Evolutionary conservation across 257 asterid species (phyloP), one percentile per base, ranked within the genome.

Genomic region (Perilla frutescens): DNA sequence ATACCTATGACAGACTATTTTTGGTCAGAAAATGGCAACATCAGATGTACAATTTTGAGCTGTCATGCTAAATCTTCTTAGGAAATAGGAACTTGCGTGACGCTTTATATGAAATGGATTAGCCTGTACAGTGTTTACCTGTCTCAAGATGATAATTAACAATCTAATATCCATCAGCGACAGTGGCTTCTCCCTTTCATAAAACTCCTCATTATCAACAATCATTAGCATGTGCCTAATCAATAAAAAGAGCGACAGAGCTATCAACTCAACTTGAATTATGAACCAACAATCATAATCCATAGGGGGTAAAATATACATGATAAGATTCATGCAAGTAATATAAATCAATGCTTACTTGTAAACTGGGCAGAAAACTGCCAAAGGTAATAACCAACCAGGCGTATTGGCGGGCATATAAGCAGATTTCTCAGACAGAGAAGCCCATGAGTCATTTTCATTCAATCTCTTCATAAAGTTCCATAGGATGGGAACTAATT

Each of bases 181-280:
- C 56, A 95, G 82, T 72, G 98, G 99, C 85, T 89, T 92, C 85
- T 92, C 98, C 69, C 80, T 95, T 74, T 95, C 99, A 67, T 95
- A 95, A 66, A 95, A 95, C 90, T 95, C 99, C 85, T 91, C 98
- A 71, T 90, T 95, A 67, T 95, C 96, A 75, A 95, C 97, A 76
- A 95, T 86, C 80, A 45, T 90, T 83, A 95, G 87, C 99, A 95
- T 95, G 84, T 95, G 90, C 88, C 99, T 95, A 84, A 71, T 78
- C 79, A 83, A 83, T 71, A 79, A 72, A 58, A 76, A 34, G 57
- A 62, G 54, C 20, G 77, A 31, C 64, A 34, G 64, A 43, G 60
- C 56, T 56, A 76, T 76, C 68, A 76, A 65, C 73, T 39, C 76
- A 68, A 65, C 66, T 58, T 76, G 76, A 51, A 61, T 51, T 57